Base-by-base conservation (phyloP, 441 rosid genomes). In the Mallotus repandus region DNA sequence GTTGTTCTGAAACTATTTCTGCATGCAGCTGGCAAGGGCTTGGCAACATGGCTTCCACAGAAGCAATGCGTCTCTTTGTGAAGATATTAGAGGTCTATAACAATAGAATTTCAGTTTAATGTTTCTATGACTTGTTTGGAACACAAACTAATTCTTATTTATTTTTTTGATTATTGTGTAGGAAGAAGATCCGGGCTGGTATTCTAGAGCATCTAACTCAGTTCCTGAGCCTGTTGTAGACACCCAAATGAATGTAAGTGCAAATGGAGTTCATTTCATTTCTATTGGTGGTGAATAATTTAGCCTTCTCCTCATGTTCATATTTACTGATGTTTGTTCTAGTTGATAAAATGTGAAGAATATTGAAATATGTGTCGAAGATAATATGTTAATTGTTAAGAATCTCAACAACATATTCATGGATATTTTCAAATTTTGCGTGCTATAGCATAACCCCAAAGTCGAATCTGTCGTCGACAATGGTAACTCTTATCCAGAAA, bases 141-240 rank as follows among this genome's bases (percentile, higher is more conserved):
- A 19, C 49, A 13, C 58, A 4, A 70, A 54, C 66, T 78, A 72
- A 74, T 25, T 53, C 16, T 59, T 68, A n/a, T n/a, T 45, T 41
- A 52, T 21, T 66, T 50, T 71, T 66, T 45, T 59, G 73, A 66
- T 32, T 68, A 38, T 54, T 49, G 72, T 65, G 38, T 73, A 96
- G 99, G 99, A 96, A 85, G 98, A 96, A 82, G 94, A 94, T 82
- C 98, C 98, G n/a, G 84, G 95, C 76, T 96, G 99, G 99, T 96
- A 92, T 82, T 89, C 97, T 45, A 91, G 98, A 74, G 90, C 89
- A 77, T 94, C 98, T 72, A 84, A 91, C 77, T 81, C 70, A 79
- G 85, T 86, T 71, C 77, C 81, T 18, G 93, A 92, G 80, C 88
- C 98, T 71, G 82, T 82, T 50, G 81, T 83, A 68, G 98, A 91